Evolutionary conservation across 2,329 filamentous ascomycete species (phyloP).

Genomic region (Cryphonectria radicalis): DNA sequence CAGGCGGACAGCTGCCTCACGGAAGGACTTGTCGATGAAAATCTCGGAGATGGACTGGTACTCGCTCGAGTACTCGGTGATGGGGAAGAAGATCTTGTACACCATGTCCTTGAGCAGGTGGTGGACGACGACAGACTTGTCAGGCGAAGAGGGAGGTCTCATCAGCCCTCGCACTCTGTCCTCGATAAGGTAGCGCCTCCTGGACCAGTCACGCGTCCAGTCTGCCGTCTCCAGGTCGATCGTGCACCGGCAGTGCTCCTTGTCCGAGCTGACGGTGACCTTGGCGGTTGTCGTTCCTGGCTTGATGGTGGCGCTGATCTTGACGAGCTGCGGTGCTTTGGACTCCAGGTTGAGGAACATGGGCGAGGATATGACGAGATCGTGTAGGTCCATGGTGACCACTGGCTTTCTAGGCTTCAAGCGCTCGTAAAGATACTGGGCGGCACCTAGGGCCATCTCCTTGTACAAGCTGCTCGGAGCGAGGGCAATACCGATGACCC

Average conservation of each 20-base stretch:
- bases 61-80: conserved; percentile 23
- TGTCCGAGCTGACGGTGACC: background rate
- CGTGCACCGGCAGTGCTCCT: conserved; percentile 34
- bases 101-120: conserved; percentile 55
- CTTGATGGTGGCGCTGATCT: background rate
- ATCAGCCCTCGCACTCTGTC: conserved; percentile 54
- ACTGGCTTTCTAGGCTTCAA: background rate
- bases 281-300: background rate
- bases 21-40: conserved; percentile 29
- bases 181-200: conserved; percentile 42
- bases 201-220: conserved; percentile 53
- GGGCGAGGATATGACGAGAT: background rate
- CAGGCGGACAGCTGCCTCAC: conserved; percentile 27
- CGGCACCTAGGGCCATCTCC: conserved; percentile 60
- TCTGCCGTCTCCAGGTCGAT: conserved; percentile 56
- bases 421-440: conserved; percentile 46
- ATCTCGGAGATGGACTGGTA: conserved; percentile 32
- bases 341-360: background rate
- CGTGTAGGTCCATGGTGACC: background rate
- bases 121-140: conserved; percentile 47
- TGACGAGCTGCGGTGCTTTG: background rate
- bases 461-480: conserved; percentile 57
- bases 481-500: conserved; percentile 60
- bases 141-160: background rate
- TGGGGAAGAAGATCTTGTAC: conserved; percentile 28